phyloP scores from a whole-genome alignment of 1,284 basidiomycete genomes.

The Ustilago curta region DNA sequence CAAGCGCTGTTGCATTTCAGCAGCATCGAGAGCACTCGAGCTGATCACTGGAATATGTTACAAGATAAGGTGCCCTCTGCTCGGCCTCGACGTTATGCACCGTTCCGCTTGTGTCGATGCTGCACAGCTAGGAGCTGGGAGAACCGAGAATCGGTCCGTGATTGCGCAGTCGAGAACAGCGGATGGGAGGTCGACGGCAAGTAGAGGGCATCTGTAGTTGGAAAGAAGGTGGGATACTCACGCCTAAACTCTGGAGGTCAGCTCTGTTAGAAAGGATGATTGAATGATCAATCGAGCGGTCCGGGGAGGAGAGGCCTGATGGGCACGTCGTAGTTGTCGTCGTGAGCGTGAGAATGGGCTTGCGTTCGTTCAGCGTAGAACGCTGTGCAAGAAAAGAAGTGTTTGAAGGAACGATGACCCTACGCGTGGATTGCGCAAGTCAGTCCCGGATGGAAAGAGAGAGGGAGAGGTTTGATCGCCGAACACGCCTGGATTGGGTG shows the following conservation, averaged over 20 bases:
- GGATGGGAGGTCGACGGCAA: background rate
- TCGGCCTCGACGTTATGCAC: background rate
- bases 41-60: constrained; percentile 1
- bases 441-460: constrained; percentile 13
- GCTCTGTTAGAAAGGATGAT: constrained; percentile 44
- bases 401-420: constrained; percentile 25
- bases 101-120: background rate
- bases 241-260: constrained; percentile 44
- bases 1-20: constrained; percentile 27
- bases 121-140: constrained; percentile 7
- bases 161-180: constrained; percentile 4
- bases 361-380: constrained; percentile 36
- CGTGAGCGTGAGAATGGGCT: constrained; percentile 14
- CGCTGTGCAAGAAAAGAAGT: constrained; percentile 27
- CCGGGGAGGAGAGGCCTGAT: constrained; percentile 33
- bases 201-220: background rate
- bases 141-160: background rate
- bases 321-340: constrained; percentile 15
- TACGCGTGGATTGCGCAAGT: constrained; percentile 57
- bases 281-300: constrained; percentile 58
- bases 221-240: constrained; percentile 33
- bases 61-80: background rate
- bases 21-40: background rate
- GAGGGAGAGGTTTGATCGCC: constrained; percentile 23
- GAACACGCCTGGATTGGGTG: constrained; percentile 62